Conservation (phyloP, 768 basidiomycete species). For the Rhizopogon roseolus region DNA sequence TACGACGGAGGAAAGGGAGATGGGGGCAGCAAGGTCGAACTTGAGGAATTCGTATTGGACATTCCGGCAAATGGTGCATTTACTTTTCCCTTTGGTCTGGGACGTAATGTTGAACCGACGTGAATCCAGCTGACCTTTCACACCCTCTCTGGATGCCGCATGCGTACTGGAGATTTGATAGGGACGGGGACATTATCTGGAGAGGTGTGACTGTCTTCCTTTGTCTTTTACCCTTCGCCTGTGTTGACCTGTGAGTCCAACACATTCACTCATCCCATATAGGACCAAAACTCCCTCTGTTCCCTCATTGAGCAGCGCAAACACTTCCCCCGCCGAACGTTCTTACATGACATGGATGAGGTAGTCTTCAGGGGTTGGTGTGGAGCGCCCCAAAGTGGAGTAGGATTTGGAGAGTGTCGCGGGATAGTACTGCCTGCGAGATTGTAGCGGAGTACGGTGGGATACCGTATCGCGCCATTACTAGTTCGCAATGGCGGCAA, state of each 20-base stretch:
- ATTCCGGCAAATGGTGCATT: slow-evolving; percentile 1
- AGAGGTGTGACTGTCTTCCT: neutral
- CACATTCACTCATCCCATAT: neutral
- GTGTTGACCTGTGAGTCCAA: neutral
- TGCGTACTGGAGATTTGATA: slow-evolving; percentile 3
- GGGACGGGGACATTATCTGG: slow-evolving; percentile 2
- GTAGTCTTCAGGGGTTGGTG: neutral
- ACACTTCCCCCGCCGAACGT: neutral
- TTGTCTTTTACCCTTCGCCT: neutral
- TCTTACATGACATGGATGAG: neutral
- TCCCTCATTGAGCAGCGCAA: slow-evolving; percentile 1
- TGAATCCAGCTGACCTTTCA: slow-evolving; percentile 1
- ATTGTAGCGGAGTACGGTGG: neutral
- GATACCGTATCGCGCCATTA: no score
- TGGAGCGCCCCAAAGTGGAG: neutral
- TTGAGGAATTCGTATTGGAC: slow-evolving; percentile 3
- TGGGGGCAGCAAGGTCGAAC: neutral
- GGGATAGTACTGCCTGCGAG: slow-evolving; percentile 1
- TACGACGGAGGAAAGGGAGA: neutral
- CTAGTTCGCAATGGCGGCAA: no score
- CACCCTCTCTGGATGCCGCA: slow-evolving; percentile 1
- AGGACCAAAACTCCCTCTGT: slow-evolving; percentile 1
- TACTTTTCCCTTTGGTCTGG: neutral
- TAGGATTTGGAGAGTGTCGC: slow-evolving; percentile 4
- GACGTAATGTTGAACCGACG: neutral